Base-by-base conservation (phyloP, 2,329 filamentous ascomycete genomes). In the Talaromyces atroroseus region DNA sequence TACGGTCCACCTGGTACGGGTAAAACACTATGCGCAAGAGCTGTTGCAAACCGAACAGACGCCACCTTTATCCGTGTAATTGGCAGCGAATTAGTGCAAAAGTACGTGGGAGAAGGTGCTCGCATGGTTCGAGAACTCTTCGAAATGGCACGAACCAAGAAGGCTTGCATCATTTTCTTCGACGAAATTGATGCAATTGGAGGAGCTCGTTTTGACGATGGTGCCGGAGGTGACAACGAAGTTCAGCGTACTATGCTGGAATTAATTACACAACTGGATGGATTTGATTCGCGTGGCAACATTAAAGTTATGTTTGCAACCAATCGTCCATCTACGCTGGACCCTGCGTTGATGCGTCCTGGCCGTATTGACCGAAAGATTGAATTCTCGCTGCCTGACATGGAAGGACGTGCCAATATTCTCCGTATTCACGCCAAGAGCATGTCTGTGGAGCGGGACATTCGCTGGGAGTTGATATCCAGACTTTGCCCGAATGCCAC, bases 261-360 rank as follows among this genome's bases (percentile, higher is more conserved):
- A 72, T 82, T 97, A 53, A 97, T 97, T 69, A 97, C 92, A 34
- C 92, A 97, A 74, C 81, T 97, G 48, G 92, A 97, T 69, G 92
- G 92, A 61, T 97, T 97, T 78, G 92, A 97, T 70, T 89, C 91
- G 49, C 83, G 92, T 73, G 92, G 92, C 72, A 97, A 97, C 76
- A 97, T 97, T 82, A 97, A 97, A 78, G 92, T 97, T 75, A 97
- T 97, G 92, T 97, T 97, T 69, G 92, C 92, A 58, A 97, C 92
- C 71, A 97, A 97, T 82, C 83, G 92, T 73, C 92, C 92, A 2
- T 96, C 91, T 3, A 97, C 92, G 3, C 82, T 97, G 55, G 92
- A 97, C 70, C 92, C 92, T n/a, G 92, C 92, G 2, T 82, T 97
- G 62, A 96, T 97, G 91, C 84, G 92, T 78, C 92, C 92, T 11